phyloP scores from a whole-genome alignment of 139 green algal genomes.

The Microglena sp. region DNA sequence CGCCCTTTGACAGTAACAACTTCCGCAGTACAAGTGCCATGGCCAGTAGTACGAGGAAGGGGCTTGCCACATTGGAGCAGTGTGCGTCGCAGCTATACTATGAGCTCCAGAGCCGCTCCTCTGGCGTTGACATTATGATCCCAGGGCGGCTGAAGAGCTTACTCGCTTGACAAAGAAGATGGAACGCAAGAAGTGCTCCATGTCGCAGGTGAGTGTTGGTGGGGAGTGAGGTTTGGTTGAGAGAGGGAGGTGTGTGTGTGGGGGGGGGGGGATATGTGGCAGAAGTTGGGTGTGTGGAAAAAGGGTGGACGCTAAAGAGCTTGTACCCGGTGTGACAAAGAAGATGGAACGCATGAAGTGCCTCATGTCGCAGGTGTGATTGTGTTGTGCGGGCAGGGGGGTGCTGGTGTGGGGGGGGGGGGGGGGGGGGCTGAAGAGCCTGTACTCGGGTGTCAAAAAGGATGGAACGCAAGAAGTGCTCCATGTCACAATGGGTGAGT shows the following conservation, averaged over 20 bases:
- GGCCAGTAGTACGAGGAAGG: conserved; percentile 30
- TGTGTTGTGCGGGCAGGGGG: too few species aligned
- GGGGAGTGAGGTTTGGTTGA: background rate
- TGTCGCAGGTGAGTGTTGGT: conserved; percentile 44
- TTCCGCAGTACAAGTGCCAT: conserved; percentile 46
- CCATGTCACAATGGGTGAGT: too few species aligned
- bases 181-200: conserved; percentile 60
- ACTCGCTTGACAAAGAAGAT: conserved; percentile 83
- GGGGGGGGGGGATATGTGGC: too few species aligned
- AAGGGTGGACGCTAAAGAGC: background rate
- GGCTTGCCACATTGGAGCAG: conserved; percentile 38
- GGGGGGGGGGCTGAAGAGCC: too few species aligned
- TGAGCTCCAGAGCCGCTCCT: conserved; percentile 29
- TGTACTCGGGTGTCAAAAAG: too few species aligned
- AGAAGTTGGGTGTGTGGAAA: background rate
- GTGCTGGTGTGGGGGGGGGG: too few species aligned
- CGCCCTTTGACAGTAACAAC: conserved; percentile 66
- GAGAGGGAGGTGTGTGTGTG: too few species aligned
- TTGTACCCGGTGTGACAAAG: background rate
- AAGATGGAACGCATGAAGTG: background rate
- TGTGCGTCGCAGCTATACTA: conserved; percentile 28
- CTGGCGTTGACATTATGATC: conserved; percentile 18
- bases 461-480: too few species aligned
- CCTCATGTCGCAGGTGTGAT: background rate
- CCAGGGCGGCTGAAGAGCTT: conserved; percentile 81